Percentiles rank a stretch among this genome's conserved stretches.
Evolutionary conservation across 768 basidiomycete species (phyloP).

Genomic region (Serendipita vermifera): DNA sequence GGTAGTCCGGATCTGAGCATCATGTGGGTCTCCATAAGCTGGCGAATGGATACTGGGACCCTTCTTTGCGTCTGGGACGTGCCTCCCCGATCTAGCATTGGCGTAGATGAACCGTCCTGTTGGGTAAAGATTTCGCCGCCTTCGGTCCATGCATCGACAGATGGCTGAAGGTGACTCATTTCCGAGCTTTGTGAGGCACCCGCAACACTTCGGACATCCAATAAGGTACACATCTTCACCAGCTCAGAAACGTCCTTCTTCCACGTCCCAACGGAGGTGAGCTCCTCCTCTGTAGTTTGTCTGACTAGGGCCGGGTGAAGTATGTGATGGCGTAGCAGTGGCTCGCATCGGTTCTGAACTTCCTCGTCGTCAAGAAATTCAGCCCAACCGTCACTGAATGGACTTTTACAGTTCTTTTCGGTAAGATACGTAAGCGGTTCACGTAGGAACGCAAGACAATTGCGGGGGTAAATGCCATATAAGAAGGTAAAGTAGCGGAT

Average conservation of each 20-base stretch:
- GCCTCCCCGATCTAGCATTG: slow-evolving; percentile 2
- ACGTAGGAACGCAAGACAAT: slow-evolving; percentile 67
- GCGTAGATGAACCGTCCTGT: background rate
- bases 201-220: slow-evolving; percentile 46
- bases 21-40: slow-evolving; percentile 61
- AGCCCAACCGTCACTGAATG: slow-evolving; percentile 61
- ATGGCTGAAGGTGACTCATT: background rate
- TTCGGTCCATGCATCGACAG: background rate
- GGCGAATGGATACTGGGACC: slow-evolving; percentile 48
- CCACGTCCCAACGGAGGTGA: slow-evolving; percentile 56
- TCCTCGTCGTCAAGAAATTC: slow-evolving; percentile 52
- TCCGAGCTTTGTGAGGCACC: background rate
- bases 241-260: slow-evolving; percentile 49
- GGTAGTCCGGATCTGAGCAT: slow-evolving; percentile 60
- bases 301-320: slow-evolving; percentile 64
- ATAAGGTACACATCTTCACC: slow-evolving; percentile 53
- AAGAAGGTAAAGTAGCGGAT: slow-evolving; percentile 61
- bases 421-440: slow-evolving; percentile 51
- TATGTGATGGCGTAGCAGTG: slow-evolving; percentile 53
- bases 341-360: slow-evolving; percentile 62
- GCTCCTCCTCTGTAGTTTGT: slow-evolving; percentile 49
- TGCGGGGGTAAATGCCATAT: slow-evolving; percentile 87
- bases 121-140: slow-evolving; percentile 1
- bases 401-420: slow-evolving; percentile 36
- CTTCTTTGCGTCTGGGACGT: slow-evolving; percentile 7